Evolutionary conservation across 345 rosid genomes (phyloP).

Genomic region (Lumnitzera littorea): DNA sequence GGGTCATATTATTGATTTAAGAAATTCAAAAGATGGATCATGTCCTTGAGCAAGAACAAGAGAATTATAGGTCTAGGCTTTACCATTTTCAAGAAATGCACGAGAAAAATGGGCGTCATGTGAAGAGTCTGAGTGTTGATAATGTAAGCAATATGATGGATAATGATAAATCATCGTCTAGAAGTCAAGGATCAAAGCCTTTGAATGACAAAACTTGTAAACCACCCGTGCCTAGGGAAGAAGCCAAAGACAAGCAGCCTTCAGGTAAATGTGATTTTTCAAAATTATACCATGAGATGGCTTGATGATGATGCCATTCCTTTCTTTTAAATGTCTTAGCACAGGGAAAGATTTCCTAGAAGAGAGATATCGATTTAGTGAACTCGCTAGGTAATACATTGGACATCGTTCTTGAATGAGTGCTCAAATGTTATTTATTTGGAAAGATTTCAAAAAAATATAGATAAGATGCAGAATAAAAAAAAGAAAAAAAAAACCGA

Average conservation of each 20-base stretch:
- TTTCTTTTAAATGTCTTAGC: too few species aligned
- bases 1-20: neutral
- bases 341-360: too few species aligned
- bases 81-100: constrained; percentile 49
- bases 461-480: too few species aligned
- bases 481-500: too few species aligned
- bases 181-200: constrained; percentile 20
- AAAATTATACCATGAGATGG: neutral
- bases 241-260: constrained; percentile 14
- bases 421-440: too few species aligned
- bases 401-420: too few species aligned
- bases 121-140: constrained; percentile 43
- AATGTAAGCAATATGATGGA: constrained; percentile 23
- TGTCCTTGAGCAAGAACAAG: constrained; percentile 49
- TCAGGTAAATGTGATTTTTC: constrained; percentile 14
- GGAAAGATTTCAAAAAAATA: too few species aligned
- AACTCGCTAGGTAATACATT: too few species aligned
- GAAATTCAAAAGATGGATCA: constrained; percentile 31
- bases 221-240: constrained; percentile 15
- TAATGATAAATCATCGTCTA: constrained; percentile 14
- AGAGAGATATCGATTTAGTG: too few species aligned
- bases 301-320: too few species aligned
- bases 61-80: constrained; percentile 45
- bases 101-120: constrained; percentile 28
- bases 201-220: constrained; percentile 12